Evolutionary conservation across 2,329 filamentous ascomycete species (phyloP).

Genomic region (Diaporthe australafricana): DNA sequence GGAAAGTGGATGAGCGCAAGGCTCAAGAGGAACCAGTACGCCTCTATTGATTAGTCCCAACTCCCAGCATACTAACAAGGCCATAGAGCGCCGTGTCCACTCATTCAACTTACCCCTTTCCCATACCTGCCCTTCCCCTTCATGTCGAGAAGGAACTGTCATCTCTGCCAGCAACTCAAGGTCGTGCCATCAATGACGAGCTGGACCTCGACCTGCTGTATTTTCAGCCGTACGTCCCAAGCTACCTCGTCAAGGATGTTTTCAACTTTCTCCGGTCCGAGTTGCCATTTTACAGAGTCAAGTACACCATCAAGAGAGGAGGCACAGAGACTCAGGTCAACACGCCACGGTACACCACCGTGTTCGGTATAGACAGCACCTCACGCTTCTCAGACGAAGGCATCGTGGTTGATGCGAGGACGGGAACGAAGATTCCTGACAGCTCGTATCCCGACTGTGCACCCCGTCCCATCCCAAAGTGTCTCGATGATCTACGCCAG

Average conservation of each 20-base stretch:
- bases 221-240: slow-evolving; percentile 78
- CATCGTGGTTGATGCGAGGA: slow-evolving; percentile 58
- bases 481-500: slow-evolving; percentile 71
- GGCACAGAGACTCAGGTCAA: slow-evolving; percentile 70
- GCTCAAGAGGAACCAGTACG: slow-evolving; percentile 26
- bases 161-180: slow-evolving; percentile 63
- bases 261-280: slow-evolving; percentile 79
- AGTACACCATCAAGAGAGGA: slow-evolving; percentile 77
- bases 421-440: slow-evolving; percentile 53
- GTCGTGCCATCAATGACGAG: slow-evolving; percentile 71
- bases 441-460: slow-evolving; percentile 66
- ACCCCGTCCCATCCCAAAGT: slow-evolving; percentile 78
- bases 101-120: slow-evolving; percentile 62
- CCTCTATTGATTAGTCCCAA: not conserved
- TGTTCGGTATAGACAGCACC: slow-evolving; percentile 72
- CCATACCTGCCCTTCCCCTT: slow-evolving; percentile 57
- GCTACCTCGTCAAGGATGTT: slow-evolving; percentile 64
- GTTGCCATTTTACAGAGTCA: slow-evolving; percentile 80
- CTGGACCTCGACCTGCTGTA: slow-evolving; percentile 79
- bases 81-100: slow-evolving; percentile 47
- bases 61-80: slow-evolving; percentile 4
- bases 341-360: slow-evolving; percentile 67
- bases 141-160: slow-evolving; percentile 53
- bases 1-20: slow-evolving; percentile 36
- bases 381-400: slow-evolving; percentile 64